Evolutionary conservation across 2,329 filamentous ascomycete genomes (phyloP), one percentile per base, ranked within the genome.

Genomic region (Tetracladium maxilliforme): DNA sequence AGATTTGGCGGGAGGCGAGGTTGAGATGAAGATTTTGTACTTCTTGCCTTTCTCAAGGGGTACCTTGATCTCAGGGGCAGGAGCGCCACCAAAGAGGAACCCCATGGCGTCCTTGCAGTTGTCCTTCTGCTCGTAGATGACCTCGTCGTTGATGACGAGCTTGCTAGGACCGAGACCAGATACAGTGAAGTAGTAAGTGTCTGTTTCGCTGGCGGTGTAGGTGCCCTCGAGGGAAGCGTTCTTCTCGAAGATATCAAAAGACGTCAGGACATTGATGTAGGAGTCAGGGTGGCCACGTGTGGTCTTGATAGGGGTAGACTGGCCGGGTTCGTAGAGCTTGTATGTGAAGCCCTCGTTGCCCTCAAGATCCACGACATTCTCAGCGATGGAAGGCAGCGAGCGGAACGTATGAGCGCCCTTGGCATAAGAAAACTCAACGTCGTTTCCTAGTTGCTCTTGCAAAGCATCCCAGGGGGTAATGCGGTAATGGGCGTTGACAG

Each of bases 391-490:
- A n/a, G n/a, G n/a, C n/a, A n/a, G n/a, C n/a, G n/a, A n/a, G n/a
- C n/a, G n/a, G n/a, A n/a, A n/a, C n/a, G n/a, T n/a, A n/a, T n/a
- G n/a, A n/a, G n/a, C n/a, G n/a, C n/a, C n/a, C n/a, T n/a, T n/a
- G n/a, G n/a, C n/a, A n/a, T n/a, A n/a, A n/a, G n/a, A n/a, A n/a
- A n/a, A n/a, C n/a, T n/a, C n/a, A n/a, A n/a, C n/a, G n/a, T n/a
- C n/a, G n/a, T n/a, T n/a, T n/a, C n/a, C n/a, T n/a, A n/a, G n/a
- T n/a, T n/a, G 54, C 1, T 65, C 61, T 26, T 95, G 83, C 20
- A 82, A 86, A 30, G 72, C 65, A 31, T 75, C 63, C 87, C 87
- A 95, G 3, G 78, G 79, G 1, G 71, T 81, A 12, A 83, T 61
- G 23, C 76, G 75, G 30, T 75, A 71, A 49, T 78, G 79, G 6